phyloP scores from a whole-genome alignment of 1,284 basidiomycete genomes.

The Ceratobasidium sp. region DNA sequence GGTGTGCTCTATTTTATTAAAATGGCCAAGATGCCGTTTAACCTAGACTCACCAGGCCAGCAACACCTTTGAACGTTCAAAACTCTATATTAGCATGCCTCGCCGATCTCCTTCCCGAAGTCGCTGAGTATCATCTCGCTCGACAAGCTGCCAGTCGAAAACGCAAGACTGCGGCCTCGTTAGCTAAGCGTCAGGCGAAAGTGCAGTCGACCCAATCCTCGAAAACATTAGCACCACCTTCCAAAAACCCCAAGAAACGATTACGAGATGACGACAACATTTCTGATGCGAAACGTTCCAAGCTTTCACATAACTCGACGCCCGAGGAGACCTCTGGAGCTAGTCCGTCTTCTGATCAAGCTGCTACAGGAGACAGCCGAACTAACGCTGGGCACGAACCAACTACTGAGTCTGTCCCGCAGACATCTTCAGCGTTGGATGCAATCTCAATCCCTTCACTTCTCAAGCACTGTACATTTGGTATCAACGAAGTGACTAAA shows the following conservation, averaged over 20 bases:
- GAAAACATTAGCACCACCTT: conserved; percentile 38
- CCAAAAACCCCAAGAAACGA: conserved; percentile 27
- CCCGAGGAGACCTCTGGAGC: not conserved
- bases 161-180: conserved; percentile 55
- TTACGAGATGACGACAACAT: conserved; percentile 23
- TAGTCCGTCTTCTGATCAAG: not conserved
- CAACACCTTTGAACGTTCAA: conserved; percentile 73
- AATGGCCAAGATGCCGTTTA: conserved; percentile 33
- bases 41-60: conserved; percentile 68
- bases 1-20: conserved; percentile 62
- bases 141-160: conserved; percentile 57
- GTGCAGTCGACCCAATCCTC: conserved; percentile 44
- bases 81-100: conserved; percentile 69
- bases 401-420: conserved; percentile 37
- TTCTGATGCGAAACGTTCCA: conserved; percentile 23
- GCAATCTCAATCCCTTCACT: conserved; percentile 60
- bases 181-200: conserved; percentile 28
- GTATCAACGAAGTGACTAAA: conserved; percentile 87
- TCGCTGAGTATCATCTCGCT: conserved; percentile 63
- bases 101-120: conserved; percentile 61
- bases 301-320: conserved; percentile 12
- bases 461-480: conserved; percentile 71
- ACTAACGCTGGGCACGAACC: not conserved
- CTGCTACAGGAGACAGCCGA: not conserved
- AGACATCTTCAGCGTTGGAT: conserved; percentile 4